Evolutionary conservation across 768 basidiomycete species (phyloP), one percentile per base, ranked within the genome.

Genomic region (Phallus indusiatus): DNA sequence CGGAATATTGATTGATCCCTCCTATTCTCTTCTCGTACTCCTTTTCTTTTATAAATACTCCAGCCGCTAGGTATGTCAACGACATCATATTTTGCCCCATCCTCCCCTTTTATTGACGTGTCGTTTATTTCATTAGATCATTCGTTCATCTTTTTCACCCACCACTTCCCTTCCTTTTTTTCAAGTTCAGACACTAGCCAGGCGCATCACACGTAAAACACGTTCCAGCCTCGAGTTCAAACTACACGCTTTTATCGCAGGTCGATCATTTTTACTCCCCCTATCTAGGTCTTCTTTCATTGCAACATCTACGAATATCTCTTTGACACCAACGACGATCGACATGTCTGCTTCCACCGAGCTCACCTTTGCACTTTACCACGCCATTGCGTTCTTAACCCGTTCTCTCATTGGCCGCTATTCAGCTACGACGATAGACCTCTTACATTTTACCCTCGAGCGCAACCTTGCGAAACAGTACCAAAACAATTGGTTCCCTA

Each of bases 301-400:
- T 22, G 42, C 53, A 54, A 14, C 22, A 54, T 59, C 53, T 52
- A 34, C 50, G 22, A 34, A 52, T 34, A 34, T 52, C 17, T 52
- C 33, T 52, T 14, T 52, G 18, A 24, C 33, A 14, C 50, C 50
- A 52, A 47, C 53, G 37, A 55, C 53, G 35, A 54, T 36, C 16
- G 36, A 60, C 14, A 60, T 54, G 59, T 60, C 52, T 53, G 36
- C 59, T 22, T 60, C 61, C 21, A 55, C 61, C 61, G 58, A 69
- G 65, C 82, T 91, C 70, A 75, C 84, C 62, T 69, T 81, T 72
- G 79, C 87, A 63, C 80, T 91, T 70, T 78, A 85, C 61, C 85
- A 90, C 66, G 84, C 84, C 69, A 78, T 89, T 69, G 74, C 83
- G 59, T 88, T 83, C 75, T 77, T 91, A 70, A 88, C 85, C 37